A percentile compares a stretch with the other conserved stretches of the same genome.
These are phyloP conservation scores for Cyberlindnera mrakii DNA, from an alignment of 805 yeast genomes.

Conservation along the genomic window DNA sequence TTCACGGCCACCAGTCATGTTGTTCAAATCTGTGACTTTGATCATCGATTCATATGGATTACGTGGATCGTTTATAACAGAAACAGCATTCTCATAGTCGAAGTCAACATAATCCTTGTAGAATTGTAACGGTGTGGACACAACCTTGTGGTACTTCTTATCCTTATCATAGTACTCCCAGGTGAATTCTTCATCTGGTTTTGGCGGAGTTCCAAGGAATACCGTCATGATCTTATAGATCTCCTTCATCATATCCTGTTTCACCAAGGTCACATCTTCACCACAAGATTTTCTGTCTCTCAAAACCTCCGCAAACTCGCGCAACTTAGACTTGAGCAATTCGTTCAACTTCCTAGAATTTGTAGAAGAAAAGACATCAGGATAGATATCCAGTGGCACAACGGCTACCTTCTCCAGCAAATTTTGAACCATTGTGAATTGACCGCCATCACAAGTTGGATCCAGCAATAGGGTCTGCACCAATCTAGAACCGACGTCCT, in stretches of 20 bases:
- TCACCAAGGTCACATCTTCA: slow-evolving; percentile 25
- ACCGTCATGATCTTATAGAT: slow-evolving; percentile 61
- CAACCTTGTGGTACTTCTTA: slow-evolving; percentile 40
- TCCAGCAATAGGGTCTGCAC: slow-evolving; percentile 58
- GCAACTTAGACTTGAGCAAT: slow-evolving; percentile 59
- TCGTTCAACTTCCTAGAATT: slow-evolving; percentile 47
- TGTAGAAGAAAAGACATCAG: slow-evolving; percentile 58
- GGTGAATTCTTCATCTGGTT: slow-evolving; percentile 54
- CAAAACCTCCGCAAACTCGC: slow-evolving; percentile 72
- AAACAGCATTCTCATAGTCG: slow-evolving; percentile 48
- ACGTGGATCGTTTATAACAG: slow-evolving; percentile 80
- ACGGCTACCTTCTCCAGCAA: slow-evolving; percentile 74
- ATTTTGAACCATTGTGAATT: slow-evolving; percentile 77
- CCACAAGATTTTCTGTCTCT: slow-evolving; percentile 29
- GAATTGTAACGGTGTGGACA: slow-evolving; percentile 62
- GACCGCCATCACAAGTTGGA: slow-evolving; percentile 83
- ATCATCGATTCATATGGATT: slow-evolving; percentile 58
- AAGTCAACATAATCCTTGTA: slow-evolving; percentile 46
- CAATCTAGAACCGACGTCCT: slow-evolving; percentile 63
- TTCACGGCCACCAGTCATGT: slow-evolving; percentile 62
- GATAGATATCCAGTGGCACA: slow-evolving; percentile 68
- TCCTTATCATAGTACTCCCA: slow-evolving; percentile 80
- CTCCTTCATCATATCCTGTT: slow-evolving; percentile 48
- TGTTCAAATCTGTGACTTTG: slow-evolving; percentile 70
- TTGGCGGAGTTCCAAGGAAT: slow-evolving; percentile 75